Conservation (phyloP, 495 filamentous ascomycete species). For the Penicillium egyptiacum region DNA sequence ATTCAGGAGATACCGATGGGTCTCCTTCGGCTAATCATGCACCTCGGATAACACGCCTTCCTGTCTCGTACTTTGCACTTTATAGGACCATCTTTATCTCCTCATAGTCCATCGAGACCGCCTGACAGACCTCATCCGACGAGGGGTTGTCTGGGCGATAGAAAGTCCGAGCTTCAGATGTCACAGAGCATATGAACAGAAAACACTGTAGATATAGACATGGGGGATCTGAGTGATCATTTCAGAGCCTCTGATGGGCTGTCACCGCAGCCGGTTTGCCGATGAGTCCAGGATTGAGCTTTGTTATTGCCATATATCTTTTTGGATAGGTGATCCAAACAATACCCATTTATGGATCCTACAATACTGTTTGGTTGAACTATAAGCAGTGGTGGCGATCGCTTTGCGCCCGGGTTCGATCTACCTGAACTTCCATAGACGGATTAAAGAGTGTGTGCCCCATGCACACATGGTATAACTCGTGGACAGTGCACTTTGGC, state of each 20-base stretch:
- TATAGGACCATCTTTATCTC: background rate
- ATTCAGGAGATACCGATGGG: background rate
- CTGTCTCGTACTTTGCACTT: background rate
- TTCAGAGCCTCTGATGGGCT: background rate
- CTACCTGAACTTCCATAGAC: background rate
- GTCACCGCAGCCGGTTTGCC: background rate
- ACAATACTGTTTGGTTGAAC: background rate
- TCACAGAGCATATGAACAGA: slow-evolving; percentile 1
- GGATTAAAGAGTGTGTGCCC: background rate
- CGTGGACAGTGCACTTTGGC: background rate
- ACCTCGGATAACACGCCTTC: background rate
- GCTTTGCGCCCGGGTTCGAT: background rate
- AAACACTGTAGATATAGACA: background rate
- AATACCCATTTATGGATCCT: background rate
- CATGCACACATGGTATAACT: background rate
- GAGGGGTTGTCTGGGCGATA: background rate
- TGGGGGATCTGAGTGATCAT: background rate
- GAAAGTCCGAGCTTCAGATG: background rate
- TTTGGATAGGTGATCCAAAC: slow-evolving; percentile 1
- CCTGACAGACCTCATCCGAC: background rate
- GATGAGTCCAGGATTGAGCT: background rate
- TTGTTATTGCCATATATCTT: background rate
- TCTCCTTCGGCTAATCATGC: background rate
- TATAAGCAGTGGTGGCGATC: background rate
- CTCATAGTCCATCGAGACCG: no score